These are phyloP conservation scores for Phytopythium ostracodes DNA, from an alignment of 352 stramenopile species.

Conservation along the genomic window DNA sequence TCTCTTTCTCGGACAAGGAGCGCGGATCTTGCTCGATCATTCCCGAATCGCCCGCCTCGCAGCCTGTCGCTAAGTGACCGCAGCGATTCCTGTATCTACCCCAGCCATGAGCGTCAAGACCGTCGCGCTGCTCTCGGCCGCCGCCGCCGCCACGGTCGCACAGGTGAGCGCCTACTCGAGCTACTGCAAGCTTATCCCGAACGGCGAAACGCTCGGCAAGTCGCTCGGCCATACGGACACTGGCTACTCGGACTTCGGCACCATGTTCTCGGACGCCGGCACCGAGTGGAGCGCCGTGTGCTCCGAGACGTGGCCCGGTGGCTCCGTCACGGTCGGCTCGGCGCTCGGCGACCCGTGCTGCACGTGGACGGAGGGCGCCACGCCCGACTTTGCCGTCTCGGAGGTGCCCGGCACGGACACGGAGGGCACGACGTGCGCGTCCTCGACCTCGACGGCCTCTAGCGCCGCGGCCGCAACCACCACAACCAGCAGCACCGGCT, in stretches of 20 bases:
- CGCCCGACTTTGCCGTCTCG: conserved; percentile 24
- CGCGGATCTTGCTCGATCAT: background rate
- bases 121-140: background rate
- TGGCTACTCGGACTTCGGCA: conserved; percentile 35
- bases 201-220: conserved; percentile 31
- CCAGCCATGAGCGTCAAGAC: conserved; percentile 1
- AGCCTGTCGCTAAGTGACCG: background rate
- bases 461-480: conserved; percentile 15
- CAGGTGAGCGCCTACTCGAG: conserved; percentile 9
- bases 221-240: conserved; percentile 27
- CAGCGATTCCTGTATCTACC: background rate
- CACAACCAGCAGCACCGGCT: conserved; percentile 9
- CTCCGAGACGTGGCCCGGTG: conserved; percentile 28
- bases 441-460: conserved; percentile 7
- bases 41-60: background rate
- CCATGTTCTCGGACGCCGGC: conserved; percentile 22
- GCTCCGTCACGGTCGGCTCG: conserved; percentile 27
- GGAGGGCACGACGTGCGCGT: conserved; percentile 19
- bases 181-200: conserved; percentile 37
- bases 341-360: conserved; percentile 25
- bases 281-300: conserved; percentile 32
- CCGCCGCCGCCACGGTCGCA: conserved; percentile 1
- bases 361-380: conserved; percentile 30
- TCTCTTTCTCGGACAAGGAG: background rate
- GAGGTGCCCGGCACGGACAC: conserved; percentile 18